These are phyloP conservation scores for Alternaria atra DNA, from an alignment of 2,329 filamentous ascomycete genomes.

Conservation along the genomic window DNA sequence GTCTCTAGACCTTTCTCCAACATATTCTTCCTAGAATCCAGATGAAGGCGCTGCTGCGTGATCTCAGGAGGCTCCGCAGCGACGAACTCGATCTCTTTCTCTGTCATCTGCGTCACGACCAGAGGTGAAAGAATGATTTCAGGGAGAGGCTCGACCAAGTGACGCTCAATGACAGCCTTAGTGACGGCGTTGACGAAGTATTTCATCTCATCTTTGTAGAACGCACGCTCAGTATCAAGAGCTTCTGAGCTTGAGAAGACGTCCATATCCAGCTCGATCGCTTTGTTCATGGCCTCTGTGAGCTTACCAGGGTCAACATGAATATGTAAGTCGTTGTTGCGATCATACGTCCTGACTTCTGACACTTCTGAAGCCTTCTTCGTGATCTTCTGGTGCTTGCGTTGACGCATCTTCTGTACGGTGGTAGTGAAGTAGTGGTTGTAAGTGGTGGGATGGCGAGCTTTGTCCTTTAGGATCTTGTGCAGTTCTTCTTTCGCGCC, in stretches of 20 bases:
- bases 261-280: slow-evolving; percentile 45
- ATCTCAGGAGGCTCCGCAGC: slow-evolving; percentile 47
- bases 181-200: slow-evolving; percentile 50
- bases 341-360: not conserved
- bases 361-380: not conserved
- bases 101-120: slow-evolving; percentile 41
- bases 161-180: slow-evolving; percentile 52
- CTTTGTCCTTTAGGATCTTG: slow-evolving; percentile 59
- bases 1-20: slow-evolving; percentile 49
- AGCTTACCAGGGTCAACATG: not conserved
- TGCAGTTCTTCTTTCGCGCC: slow-evolving; percentile 51
- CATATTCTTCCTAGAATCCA: slow-evolving; percentile 44
- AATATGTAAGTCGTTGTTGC: not conserved
- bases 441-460: slow-evolving; percentile 63
- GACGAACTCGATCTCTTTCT: slow-evolving; percentile 45
- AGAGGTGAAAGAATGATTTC: slow-evolving; percentile 43
- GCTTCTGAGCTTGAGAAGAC: slow-evolving; percentile 47
- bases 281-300: slow-evolving; percentile 4
- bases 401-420: slow-evolving; percentile 33
- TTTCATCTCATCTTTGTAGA: slow-evolving; percentile 52
- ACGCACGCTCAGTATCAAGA: slow-evolving; percentile 48
- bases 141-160: slow-evolving; percentile 45
- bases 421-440: slow-evolving; percentile 54
- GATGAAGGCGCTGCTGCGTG: slow-evolving; percentile 32
- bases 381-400: slow-evolving; percentile 9